Conservation (phyloP, 495 filamentous ascomycete species). For the Glonium stellatum region DNA sequence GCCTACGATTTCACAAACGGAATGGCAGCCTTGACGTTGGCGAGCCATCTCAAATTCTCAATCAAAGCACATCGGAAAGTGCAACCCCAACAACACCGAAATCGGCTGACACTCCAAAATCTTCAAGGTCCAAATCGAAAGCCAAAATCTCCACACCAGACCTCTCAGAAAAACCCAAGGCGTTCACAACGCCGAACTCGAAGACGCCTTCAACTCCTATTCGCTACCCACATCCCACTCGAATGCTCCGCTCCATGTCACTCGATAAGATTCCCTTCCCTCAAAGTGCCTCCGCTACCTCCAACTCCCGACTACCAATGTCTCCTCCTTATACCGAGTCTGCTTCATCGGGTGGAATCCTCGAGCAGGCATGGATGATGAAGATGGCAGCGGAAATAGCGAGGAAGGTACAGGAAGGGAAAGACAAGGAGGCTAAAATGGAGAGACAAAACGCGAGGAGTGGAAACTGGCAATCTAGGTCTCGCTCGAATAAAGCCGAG, state of each 20-base stretch:
- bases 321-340: constrained; percentile 7
- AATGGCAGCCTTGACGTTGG: constrained; percentile 18
- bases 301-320: constrained; percentile 5
- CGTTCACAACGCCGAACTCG: background rate
- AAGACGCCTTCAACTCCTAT: constrained; percentile 12
- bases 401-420: constrained; percentile 71
- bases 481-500: background rate
- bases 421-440: constrained; percentile 35
- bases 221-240: constrained; percentile 21
- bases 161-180: background rate
- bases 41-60: constrained; percentile 3
- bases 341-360: constrained; percentile 43
- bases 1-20: constrained; percentile 29
- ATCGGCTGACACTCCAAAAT: constrained; percentile 27
- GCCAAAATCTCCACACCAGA: background rate
- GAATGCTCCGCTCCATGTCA: constrained; percentile 24
- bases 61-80: constrained; percentile 8
- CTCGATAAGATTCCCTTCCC: constrained; percentile 22
- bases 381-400: constrained; percentile 90
- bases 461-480: background rate
- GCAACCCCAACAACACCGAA: constrained; percentile 33
- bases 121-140: constrained; percentile 10
- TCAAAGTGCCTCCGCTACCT: background rate
- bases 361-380: constrained; percentile 83
- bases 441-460: background rate